phyloP scores from a whole-genome alignment of 768 basidiomycete genomes.

The Termitomyces eurrhizus region DNA sequence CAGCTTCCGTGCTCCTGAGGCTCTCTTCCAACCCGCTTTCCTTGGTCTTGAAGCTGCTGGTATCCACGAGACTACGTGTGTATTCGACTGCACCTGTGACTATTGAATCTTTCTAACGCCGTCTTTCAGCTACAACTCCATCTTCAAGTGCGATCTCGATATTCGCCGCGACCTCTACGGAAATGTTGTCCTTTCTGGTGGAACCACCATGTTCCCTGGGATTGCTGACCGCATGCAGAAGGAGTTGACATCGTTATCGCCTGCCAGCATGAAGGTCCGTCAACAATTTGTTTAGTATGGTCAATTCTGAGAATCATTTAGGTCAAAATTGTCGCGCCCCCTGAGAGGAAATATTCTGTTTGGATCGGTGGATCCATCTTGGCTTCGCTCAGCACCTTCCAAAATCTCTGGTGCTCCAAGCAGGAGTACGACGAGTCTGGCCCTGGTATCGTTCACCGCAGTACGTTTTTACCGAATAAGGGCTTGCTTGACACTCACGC shows the following conservation, averaged over 20 bases:
- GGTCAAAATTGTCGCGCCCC: constrained; percentile 92
- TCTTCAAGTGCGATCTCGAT: constrained; percentile 85
- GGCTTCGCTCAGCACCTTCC: constrained; percentile 92
- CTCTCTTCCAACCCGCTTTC: constrained; percentile 91
- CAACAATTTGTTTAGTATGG: not conserved
- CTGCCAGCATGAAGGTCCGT: constrained; percentile 81
- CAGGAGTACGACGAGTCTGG: constrained; percentile 90
- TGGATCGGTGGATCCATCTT: constrained; percentile 90
- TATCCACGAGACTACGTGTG: constrained; percentile 87
- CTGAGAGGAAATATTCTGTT: constrained; percentile 93
- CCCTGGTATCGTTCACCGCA: constrained; percentile 77
- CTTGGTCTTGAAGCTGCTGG: constrained; percentile 86
- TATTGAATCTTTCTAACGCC: constrained; percentile 3
- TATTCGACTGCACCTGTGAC: constrained; percentile 3
- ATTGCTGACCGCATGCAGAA: constrained; percentile 96
- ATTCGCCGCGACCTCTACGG: constrained; percentile 79
- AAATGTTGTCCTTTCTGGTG: constrained; percentile 85
- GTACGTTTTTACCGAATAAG: constrained; percentile 32
- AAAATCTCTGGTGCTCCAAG: constrained; percentile 93
- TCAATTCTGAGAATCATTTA: constrained; percentile 18
- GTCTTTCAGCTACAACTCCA: constrained; percentile 66
- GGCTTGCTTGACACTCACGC: not conserved
- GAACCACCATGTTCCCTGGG: constrained; percentile 95
- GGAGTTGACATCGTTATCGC: constrained; percentile 81
- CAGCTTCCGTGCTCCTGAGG: constrained; percentile 90